Conservation (phyloP, 192 early-diverging fungal species). For the Mortierella alpina region DNA sequence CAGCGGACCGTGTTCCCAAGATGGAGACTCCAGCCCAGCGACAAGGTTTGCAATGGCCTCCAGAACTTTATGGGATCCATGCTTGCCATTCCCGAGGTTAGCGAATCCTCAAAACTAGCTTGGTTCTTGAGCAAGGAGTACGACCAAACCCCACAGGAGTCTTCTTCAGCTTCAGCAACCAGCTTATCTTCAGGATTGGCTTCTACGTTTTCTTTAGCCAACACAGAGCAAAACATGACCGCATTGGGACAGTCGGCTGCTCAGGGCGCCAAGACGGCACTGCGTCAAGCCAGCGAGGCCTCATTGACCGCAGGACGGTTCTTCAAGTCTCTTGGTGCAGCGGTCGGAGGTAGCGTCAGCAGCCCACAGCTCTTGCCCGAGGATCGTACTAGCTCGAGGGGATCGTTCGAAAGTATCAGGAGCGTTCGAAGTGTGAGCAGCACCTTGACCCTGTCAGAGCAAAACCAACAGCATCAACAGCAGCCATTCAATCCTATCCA, state of each 20-base stretch:
- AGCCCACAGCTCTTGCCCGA: slow-evolving; percentile 13
- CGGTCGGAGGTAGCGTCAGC: slow-evolving; percentile 2
- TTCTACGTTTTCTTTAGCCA: neutral
- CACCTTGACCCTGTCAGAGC: slow-evolving; percentile 9
- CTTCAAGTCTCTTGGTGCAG: slow-evolving; percentile 45
- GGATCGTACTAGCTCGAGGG: slow-evolving; percentile 6
- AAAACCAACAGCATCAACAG: neutral
- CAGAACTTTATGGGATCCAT: slow-evolving; percentile 32
- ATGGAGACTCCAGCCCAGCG: slow-evolving; percentile 49
- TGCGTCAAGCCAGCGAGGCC: slow-evolving; percentile 43
- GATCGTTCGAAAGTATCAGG: slow-evolving; percentile 38
- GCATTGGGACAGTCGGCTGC: slow-evolving; percentile 18
- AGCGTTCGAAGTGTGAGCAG: slow-evolving; percentile 35
- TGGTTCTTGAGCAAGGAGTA: slow-evolving; percentile 50
- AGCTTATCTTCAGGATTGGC: neutral
- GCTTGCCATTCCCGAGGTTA: slow-evolving; percentile 38
- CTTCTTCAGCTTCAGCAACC: neutral
- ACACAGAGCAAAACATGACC: neutral
- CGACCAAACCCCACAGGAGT: slow-evolving; percentile 17
- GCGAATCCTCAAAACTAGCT: slow-evolving; percentile 7
- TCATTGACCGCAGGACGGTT: slow-evolving; percentile 44
- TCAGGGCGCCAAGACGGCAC: slow-evolving; percentile 40
- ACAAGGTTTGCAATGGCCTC: slow-evolving; percentile 44
- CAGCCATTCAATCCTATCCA: neutral
- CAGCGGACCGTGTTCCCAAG: slow-evolving; percentile 37